A percentile compares a stretch with the other conserved stretches of the same genome.
Conservation (phyloP, 106 monocot species). For the Acorus gramineus region DNA sequence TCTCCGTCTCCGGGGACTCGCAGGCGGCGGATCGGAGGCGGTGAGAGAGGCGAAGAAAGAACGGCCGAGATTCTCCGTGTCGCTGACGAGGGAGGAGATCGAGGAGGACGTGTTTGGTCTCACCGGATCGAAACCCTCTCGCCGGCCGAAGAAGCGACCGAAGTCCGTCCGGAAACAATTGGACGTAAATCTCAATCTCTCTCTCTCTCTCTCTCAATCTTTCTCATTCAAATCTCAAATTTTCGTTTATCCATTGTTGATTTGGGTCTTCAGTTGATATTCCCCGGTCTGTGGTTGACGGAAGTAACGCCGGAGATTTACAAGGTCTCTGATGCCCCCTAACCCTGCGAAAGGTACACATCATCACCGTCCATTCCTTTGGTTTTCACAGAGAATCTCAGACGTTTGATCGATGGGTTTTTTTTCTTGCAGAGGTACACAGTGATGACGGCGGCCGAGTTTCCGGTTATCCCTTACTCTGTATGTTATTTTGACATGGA, state of each 20-base stretch:
- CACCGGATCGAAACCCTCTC: slow-evolving; percentile 9
- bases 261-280: neutral
- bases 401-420: too few relatives aligned
- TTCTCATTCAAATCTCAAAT: neutral
- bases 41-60: neutral
- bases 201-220: neutral
- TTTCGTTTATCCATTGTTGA: neutral
- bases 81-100: slow-evolving; percentile 21
- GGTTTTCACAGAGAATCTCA: too few relatives aligned
- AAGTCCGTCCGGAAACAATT: slow-evolving; percentile 5
- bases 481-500: too few relatives aligned
- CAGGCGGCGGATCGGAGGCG: neutral
- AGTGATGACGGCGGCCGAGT: too few relatives aligned
- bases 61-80: slow-evolving; percentile 11
- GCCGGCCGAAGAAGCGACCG: slow-evolving; percentile 15
- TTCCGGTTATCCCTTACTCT: too few relatives aligned
- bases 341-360: too few relatives aligned
- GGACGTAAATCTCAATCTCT: slow-evolving; percentile 2
- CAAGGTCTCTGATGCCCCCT: neutral
- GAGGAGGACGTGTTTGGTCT: slow-evolving; percentile 21
- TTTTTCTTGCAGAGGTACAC: too few relatives aligned
- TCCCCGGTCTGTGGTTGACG: slow-evolving; percentile 6
- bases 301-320: slow-evolving; percentile 6
- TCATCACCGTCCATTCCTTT: too few relatives aligned
- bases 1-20: neutral